These are phyloP conservation scores for Kalaharituber pfeilii DNA, from an alignment of 2,329 filamentous ascomycete genomes.

Conservation along the genomic window DNA sequence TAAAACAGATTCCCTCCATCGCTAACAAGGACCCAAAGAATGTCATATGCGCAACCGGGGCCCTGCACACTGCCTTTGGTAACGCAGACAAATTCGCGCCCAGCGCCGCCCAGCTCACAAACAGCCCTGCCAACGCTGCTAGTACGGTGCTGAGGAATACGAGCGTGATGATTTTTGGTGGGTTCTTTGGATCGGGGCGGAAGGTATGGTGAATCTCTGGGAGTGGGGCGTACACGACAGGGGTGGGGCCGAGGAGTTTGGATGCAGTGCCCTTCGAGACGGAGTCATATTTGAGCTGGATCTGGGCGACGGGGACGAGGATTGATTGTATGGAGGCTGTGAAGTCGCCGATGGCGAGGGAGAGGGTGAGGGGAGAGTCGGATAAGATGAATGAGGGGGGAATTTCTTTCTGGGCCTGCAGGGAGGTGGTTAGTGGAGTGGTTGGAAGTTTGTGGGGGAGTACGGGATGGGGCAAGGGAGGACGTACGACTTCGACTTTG, in stretches of 20 bases:
- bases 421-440: slow-evolving; percentile 1
- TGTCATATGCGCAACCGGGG: slow-evolving; percentile 61
- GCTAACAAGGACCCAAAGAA: slow-evolving; percentile 78
- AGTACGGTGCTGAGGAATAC: slow-evolving; percentile 58
- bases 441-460: slow-evolving; percentile 2
- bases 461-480: slow-evolving; percentile 6
- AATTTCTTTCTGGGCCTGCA: slow-evolving; percentile 71
- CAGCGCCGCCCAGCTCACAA: slow-evolving; percentile 50
- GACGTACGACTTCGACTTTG: slow-evolving; percentile 62
- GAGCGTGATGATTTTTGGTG: slow-evolving; percentile 60
- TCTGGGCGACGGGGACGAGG: slow-evolving; percentile 15
- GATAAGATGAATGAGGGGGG: slow-evolving; percentile 62
- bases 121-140: slow-evolving; percentile 54
- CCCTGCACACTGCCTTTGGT: slow-evolving; percentile 52
- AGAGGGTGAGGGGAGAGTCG: slow-evolving; percentile 51
- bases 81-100: slow-evolving; percentile 73
- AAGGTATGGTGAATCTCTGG: slow-evolving; percentile 61
- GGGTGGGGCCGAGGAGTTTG: slow-evolving; percentile 53
- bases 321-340: not conserved
- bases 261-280: slow-evolving; percentile 42
- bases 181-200: slow-evolving; percentile 59
- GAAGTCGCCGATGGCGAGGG: slow-evolving; percentile 37
- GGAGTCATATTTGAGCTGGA: slow-evolving; percentile 45
- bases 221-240: slow-evolving; percentile 52
- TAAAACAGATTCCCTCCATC: slow-evolving; percentile 82